Evolutionary conservation across 176 grass and related monocot genomes (phyloP), one percentile per base, ranked within the genome.

Genomic region (Juncus effusus): DNA sequence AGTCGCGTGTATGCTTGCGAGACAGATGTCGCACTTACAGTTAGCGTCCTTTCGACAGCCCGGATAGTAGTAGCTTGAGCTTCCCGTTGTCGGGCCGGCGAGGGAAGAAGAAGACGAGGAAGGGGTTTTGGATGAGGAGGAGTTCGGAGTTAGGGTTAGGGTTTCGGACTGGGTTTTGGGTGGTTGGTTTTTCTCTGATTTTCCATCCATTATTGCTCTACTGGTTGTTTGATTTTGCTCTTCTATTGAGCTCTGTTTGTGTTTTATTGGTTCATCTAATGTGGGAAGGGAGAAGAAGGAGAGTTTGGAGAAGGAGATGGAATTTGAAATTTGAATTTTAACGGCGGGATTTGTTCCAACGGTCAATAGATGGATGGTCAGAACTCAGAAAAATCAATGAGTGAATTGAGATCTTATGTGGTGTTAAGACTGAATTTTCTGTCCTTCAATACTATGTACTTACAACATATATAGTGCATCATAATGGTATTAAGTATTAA

Each of bases 1-100:
- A 44, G 85, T 99, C 80, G 94, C 94, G 75, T 84, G 16, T 50
- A 99, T 89, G 80, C 94, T 99, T 5, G 88, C 88, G 55, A 93
- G 78, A 72, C 88, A 99, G 5, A 92, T 92, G 64, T 93, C 81
- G 61, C 94, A 99, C 52, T 78, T 58, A 81, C 94, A 99, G 55
- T 93, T 93, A 73, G 85, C 72, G 62, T 93, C 88, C 83, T 99
- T 99, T 12, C 80, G 88, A 78, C 94, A 99, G 0, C 80, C 75
- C 6, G 72, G 83, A 69, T 82, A 95, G 76, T 90, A 99, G 52
- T 70, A 80, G 10, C 78, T 86, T 60, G 87, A 83, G 7, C 41
- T 40, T 47, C 41, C 65, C 55, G 87, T 86, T 37, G 62, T 6
- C 39, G 63, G 58, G 13, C 76, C 53, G 1, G 73, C 69, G 9